A percentile compares a stretch with the other conserved stretches of the same genome.
Conservation (phyloP, 768 basidiomycete genomes). For the Neoboletus brunneissimus region DNA sequence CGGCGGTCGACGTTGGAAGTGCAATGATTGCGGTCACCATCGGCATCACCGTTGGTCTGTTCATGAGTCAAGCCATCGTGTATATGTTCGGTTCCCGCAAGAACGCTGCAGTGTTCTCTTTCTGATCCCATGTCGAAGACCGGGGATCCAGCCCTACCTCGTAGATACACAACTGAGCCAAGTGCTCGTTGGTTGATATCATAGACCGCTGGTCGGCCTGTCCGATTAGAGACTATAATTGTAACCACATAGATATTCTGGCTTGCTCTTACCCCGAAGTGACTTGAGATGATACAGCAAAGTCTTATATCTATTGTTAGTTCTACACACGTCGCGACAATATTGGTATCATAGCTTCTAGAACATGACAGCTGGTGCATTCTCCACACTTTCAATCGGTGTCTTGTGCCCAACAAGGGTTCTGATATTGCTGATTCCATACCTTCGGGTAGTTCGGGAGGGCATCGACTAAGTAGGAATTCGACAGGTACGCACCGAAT, state of each 20-base stretch:
- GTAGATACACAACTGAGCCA: conserved; percentile 5
- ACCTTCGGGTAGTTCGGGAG: conserved; percentile 44
- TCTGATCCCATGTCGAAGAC: conserved; percentile 37
- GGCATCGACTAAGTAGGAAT: not conserved
- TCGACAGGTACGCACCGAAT: conserved; percentile 64
- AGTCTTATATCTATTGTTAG: conserved; percentile 6
- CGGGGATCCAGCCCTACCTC: not conserved
- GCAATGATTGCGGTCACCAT: conserved; percentile 91
- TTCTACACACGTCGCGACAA: not conserved
- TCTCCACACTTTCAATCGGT: conserved; percentile 84
- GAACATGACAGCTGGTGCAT: conserved; percentile 88
- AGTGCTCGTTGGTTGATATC: not conserved
- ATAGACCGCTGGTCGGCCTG: conserved; percentile 7
- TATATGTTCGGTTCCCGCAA: conserved; percentile 85
- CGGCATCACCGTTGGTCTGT: conserved; percentile 85
- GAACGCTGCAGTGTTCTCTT: conserved; percentile 82
- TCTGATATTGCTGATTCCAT: conserved; percentile 96
- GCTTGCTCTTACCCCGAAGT: not conserved
- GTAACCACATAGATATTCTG: not conserved
- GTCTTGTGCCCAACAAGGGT: conserved; percentile 98
- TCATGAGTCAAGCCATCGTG: conserved; percentile 84
- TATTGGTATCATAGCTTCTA: conserved; percentile 37
- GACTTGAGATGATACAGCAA: not conserved
- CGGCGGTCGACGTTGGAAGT: conserved; percentile 79
- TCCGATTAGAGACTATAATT: not conserved